Conservation (phyloP, 129 eudicot species). For the Helichrysum umbraculigerum region DNA sequence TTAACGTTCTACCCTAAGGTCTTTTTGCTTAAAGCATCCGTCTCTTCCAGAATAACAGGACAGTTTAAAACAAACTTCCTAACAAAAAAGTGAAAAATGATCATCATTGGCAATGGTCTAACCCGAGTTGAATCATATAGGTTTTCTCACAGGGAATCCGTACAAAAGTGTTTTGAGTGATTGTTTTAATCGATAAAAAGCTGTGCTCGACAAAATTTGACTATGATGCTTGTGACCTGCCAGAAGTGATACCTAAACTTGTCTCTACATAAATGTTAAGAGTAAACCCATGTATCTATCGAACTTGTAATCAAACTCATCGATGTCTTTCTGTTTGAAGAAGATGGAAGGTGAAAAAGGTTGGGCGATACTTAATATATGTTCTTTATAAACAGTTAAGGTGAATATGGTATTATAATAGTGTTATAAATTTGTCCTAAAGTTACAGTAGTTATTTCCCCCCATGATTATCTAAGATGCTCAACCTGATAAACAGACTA, state of each 20-base stretch:
- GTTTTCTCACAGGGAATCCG: slow-evolving; percentile 20
- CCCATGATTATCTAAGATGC: too few species aligned
- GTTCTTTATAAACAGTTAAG: neutral
- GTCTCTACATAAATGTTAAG: neutral
- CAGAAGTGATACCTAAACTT: slow-evolving; percentile 17
- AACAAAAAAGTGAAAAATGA: neutral
- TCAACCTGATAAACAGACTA: too few species aligned
- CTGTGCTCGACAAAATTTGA: neutral
- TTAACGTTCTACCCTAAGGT: slow-evolving; percentile 37
- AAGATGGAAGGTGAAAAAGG: neutral
- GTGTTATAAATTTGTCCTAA: too few species aligned
- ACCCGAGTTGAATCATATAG: slow-evolving; percentile 22
- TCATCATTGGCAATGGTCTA: neutral
- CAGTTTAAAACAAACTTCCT: slow-evolving; percentile 22
- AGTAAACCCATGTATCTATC: neutral
- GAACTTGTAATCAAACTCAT: neutral
- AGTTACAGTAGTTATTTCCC: too few species aligned
- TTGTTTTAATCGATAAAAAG: neutral
- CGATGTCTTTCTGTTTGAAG: neutral
- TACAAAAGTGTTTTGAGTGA: slow-evolving; percentile 5
- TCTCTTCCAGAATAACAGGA: slow-evolving; percentile 29
- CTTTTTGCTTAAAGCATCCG: slow-evolving; percentile 28
- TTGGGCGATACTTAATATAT: neutral
- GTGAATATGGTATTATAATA: neutral
- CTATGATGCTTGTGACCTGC: neutral